Base-by-base conservation (phyloP, 352 stramenopile species). In the Phytophthora foliorum region DNA sequence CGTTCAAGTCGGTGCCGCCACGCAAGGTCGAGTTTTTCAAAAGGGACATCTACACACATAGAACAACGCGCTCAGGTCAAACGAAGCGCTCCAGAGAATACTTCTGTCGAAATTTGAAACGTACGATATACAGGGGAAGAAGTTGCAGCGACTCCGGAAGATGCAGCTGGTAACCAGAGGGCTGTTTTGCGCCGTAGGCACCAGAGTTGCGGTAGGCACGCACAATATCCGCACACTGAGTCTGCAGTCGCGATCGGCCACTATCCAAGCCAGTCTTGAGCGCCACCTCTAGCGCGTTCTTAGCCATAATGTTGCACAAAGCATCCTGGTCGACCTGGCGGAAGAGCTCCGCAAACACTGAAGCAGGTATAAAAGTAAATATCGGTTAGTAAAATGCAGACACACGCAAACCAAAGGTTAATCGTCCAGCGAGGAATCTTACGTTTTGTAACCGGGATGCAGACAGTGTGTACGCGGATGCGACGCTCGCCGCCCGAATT, bases 401-500 rank as follows among this genome's bases (percentile, higher is more conserved):
- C 19, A 48, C 19, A 9, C 8, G 19, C 44, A 56, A 46, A 41
- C 13, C n/a, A 57, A 0, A 31, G 1, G 6, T 13, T 24, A 16
- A 50, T 51, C 5, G 32, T 36, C 19, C 24, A 22, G 31, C 6
- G n/a, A 25, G 46, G 38, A 19, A 48, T 83, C 84, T 25, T 87
- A 95, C 88, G 51, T 59, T 95, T 95, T 31, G 86, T 90, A 57
- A 99, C 93, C 6, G 96, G 96, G 34, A 99, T 80, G 48, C 95
- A 98, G 42, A 99, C 63, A n/a, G 97, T 99, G 80, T 99, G 96
- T 36, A 99, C 97, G 57, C 97, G 94, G 64, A 99, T 99, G 55
- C 98, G 94, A 36, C 98, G 91, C 77, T 99, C 94, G 29, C 97
- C 98, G 8, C 90, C 86, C 25, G 93, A 98, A 61, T 96, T 99